These are phyloP conservation scores for Cordyceps fumosorosea DNA, from an alignment of 2,329 filamentous ascomycete species.

Conservation along the genomic window DNA sequence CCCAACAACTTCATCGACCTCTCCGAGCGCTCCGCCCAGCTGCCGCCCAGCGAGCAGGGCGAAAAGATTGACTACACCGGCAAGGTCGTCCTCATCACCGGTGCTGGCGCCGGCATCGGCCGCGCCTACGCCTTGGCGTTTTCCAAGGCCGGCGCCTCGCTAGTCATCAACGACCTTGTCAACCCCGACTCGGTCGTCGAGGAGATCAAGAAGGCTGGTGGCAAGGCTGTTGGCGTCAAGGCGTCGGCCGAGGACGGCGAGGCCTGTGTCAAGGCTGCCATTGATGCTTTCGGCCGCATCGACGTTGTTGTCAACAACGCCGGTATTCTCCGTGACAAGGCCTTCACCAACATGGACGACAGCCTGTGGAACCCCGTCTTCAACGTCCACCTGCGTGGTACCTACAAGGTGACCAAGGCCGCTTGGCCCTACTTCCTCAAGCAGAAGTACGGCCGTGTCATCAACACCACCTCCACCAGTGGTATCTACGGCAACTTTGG, in stretches of 20 bases:
- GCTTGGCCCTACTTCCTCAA: slow-evolving; percentile 97
- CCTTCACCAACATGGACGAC: slow-evolving; percentile 96
- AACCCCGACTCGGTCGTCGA: slow-evolving; percentile 86
- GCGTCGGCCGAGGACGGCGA: slow-evolving; percentile 91
- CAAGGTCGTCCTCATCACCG: slow-evolving; percentile 81
- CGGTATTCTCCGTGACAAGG: slow-evolving; percentile 95
- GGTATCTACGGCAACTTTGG: slow-evolving; percentile 99
- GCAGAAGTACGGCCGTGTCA: slow-evolving; percentile 94
- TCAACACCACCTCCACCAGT: slow-evolving; percentile 95
- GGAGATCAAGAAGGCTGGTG: slow-evolving; percentile 86
- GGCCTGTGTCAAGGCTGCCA: slow-evolving; percentile 81
- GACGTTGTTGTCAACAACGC: slow-evolving; percentile 98
- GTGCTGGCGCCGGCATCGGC: slow-evolving; percentile 84
- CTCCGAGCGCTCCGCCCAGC: slow-evolving; percentile 75
- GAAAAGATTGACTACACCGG: slow-evolving; percentile 75
- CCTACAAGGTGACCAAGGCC: slow-evolving; percentile 94
- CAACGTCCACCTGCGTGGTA: slow-evolving; percentile 87
- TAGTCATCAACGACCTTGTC: slow-evolving; percentile 94
- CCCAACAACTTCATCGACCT: slow-evolving; percentile 83
- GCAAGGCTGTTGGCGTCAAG: slow-evolving; percentile 87
- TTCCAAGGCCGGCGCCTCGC: slow-evolving; percentile 71
- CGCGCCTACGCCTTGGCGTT: slow-evolving; percentile 86
- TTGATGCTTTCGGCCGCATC: slow-evolving; percentile 87
- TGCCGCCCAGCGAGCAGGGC: slow-evolving; percentile 64
- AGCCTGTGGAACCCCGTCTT: slow-evolving; percentile 86